A percentile compares a stretch with the other conserved stretches of the same genome.
phyloP scores from a whole-genome alignment of 352 stramenopile genomes.

The Phytopythium ostracodes region DNA sequence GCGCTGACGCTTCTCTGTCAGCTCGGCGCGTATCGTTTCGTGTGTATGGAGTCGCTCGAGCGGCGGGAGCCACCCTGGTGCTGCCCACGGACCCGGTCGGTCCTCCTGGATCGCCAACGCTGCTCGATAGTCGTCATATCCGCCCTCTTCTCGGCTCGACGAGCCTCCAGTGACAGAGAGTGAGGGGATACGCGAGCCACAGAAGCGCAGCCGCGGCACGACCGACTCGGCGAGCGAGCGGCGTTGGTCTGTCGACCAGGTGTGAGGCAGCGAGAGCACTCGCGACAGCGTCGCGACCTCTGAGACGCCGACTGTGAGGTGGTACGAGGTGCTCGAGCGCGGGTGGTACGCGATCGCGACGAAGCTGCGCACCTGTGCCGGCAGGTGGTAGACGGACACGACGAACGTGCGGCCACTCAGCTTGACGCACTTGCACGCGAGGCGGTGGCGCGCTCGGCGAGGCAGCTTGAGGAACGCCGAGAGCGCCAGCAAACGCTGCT shows the following conservation, averaged over 20 bases:
- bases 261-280: slow-evolving; percentile 35
- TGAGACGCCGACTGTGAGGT: slow-evolving; percentile 32
- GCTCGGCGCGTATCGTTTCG: slow-evolving; percentile 16
- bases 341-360: slow-evolving; percentile 49
- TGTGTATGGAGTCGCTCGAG: slow-evolving; percentile 13
- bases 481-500: slow-evolving; percentile 40
- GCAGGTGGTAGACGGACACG: slow-evolving; percentile 62
- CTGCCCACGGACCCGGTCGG: slow-evolving; percentile 12
- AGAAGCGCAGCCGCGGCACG: slow-evolving; percentile 29
- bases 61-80: slow-evolving; percentile 20
- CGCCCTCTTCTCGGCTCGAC: neutral
- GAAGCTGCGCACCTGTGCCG: slow-evolving; percentile 51
- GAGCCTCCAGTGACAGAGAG: neutral
- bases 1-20: slow-evolving; percentile 32
- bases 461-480: slow-evolving; percentile 39
- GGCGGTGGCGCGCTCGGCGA: slow-evolving; percentile 38
- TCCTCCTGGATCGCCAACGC: slow-evolving; percentile 24
- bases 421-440: slow-evolving; percentile 26
- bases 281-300: slow-evolving; percentile 35
- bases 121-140: slow-evolving; percentile 16
- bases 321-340: slow-evolving; percentile 29
- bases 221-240: slow-evolving; percentile 32
- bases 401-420: slow-evolving; percentile 40
- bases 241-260: slow-evolving; percentile 45
- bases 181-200: slow-evolving; percentile 6